These are phyloP conservation scores for Nitzschia putrida DNA, from an alignment of 108 stramenopile species.

Conservation along the genomic window DNA sequence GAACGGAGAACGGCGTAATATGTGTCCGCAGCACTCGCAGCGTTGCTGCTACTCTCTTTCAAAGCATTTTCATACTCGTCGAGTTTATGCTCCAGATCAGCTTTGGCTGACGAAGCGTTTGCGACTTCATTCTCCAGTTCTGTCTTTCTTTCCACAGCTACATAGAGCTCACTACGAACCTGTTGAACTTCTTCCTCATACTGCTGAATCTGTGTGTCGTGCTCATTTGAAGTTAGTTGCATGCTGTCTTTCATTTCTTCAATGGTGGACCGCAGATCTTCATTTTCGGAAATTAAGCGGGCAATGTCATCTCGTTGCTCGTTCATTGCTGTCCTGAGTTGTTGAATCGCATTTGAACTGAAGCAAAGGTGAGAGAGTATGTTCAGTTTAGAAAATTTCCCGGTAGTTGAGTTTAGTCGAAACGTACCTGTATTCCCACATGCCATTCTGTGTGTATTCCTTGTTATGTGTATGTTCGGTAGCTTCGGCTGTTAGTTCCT, in stretches of 20 bases:
- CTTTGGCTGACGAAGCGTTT: constrained; percentile 3
- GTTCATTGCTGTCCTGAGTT: neutral
- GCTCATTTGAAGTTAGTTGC: constrained; percentile 6
- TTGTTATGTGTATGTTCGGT: too few species aligned
- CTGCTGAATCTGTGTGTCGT: constrained; percentile 7
- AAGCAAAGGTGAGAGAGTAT: neutral
- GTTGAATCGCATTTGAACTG: constrained; percentile 14
- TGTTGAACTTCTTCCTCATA: constrained; percentile 29
- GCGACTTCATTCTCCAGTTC: constrained; percentile 11
- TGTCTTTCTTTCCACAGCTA: neutral
- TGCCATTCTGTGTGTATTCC: neutral
- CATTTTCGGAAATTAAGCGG: constrained; percentile 2
- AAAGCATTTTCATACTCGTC: constrained; percentile 10
- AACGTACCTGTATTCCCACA: constrained; percentile 9
- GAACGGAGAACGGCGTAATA: neutral
- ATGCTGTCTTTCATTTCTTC: constrained; percentile 11
- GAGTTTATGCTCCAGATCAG: constrained; percentile 14
- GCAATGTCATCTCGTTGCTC: constrained; percentile 1
- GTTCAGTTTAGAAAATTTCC: too few species aligned
- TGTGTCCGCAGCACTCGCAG: neutral
- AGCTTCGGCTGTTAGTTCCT: too few species aligned
- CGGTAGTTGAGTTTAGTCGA: too few species aligned
- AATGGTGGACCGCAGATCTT: constrained; percentile 14
- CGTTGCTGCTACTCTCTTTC: neutral
- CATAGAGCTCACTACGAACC: constrained; percentile 8